phyloP scores from a whole-genome alignment of 2,329 filamentous ascomycete species.

The Cordyceps fumosorosea region DNA sequence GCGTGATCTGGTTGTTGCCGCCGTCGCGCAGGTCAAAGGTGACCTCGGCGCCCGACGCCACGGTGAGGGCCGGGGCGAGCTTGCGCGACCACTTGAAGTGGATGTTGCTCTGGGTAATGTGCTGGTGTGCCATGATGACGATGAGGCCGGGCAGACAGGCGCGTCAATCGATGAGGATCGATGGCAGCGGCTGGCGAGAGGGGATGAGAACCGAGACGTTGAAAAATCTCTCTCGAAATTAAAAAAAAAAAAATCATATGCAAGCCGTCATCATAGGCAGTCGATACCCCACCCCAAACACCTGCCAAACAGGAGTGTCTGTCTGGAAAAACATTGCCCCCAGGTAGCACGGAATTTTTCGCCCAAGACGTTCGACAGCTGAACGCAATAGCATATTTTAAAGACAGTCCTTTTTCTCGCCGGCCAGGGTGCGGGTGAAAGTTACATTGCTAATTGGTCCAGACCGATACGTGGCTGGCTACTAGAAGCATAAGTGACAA shows the following conservation, averaged over 20 bases:
- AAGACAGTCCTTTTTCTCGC: too few relatives aligned
- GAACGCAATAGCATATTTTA: too few relatives aligned
- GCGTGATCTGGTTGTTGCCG: conserved; percentile 42
- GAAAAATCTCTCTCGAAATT: neutral
- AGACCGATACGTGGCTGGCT: too few relatives aligned
- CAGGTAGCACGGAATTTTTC: too few relatives aligned
- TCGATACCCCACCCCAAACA: neutral
- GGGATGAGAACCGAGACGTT: neutral
- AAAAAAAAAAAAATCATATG: neutral
- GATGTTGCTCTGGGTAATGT: conserved; percentile 23
- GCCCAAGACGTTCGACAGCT: too few relatives aligned
- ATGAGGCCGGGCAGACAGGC: neutral
- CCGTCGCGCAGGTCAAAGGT: conserved; percentile 44
- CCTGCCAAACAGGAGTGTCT: neutral
- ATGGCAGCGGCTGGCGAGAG: too few relatives aligned
- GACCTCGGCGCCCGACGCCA: conserved; percentile 40
- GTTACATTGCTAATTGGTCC: too few relatives aligned
- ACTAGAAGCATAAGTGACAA: too few relatives aligned
- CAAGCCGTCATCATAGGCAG: neutral
- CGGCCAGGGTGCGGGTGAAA: too few relatives aligned
- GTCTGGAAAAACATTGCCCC: neutral
- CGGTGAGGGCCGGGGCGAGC: conserved; percentile 36
- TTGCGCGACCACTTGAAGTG: conserved; percentile 44
- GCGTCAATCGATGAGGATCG: too few relatives aligned
- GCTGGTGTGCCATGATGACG: conserved; percentile 16